Evolutionary conservation across 768 basidiomycete species (phyloP).

Genomic region (Trametopsis cervina): DNA sequence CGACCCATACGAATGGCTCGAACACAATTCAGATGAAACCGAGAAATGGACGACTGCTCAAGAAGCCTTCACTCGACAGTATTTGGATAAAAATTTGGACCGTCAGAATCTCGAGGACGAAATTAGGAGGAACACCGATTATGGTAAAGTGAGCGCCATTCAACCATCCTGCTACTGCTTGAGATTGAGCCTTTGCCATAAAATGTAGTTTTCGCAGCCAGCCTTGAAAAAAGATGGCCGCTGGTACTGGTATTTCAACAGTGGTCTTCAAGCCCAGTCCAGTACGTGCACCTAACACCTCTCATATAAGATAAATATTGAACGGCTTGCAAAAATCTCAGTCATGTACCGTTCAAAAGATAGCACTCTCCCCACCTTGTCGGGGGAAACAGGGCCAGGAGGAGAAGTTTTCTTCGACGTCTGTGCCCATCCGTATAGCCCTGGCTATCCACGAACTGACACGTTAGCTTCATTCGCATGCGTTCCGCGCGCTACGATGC

Average conservation of each 20-base stretch:
- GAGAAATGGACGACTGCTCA: constrained; percentile 59
- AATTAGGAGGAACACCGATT: constrained; percentile 49
- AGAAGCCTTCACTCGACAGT: constrained; percentile 47
- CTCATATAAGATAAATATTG: background rate
- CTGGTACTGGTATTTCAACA: constrained; percentile 83
- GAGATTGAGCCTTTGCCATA: too few relatives aligned
- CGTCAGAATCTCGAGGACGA: constrained; percentile 48
- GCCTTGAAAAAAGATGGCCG: constrained; percentile 52
- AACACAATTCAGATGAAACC: constrained; percentile 55
- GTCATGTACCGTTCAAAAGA: constrained; percentile 59
- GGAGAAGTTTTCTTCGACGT: constrained; percentile 81
- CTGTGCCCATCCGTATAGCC: constrained; percentile 15
- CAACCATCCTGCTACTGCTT: background rate
- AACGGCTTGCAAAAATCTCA: constrained; percentile 19
- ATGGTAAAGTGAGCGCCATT: constrained; percentile 32
- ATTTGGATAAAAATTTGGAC: constrained; percentile 60
- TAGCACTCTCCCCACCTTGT: constrained; percentile 46
- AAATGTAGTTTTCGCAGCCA: constrained; percentile 62
- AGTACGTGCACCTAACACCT: constrained; percentile 19
- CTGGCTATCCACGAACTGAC: background rate
- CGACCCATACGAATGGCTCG: constrained; percentile 76
- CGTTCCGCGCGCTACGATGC: background rate
- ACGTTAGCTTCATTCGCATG: background rate
- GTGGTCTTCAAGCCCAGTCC: constrained; percentile 66
- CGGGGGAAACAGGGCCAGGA: constrained; percentile 33